Evolutionary conservation across 1,284 basidiomycete species (phyloP).

Genomic region (Spongiforma sp.): DNA sequence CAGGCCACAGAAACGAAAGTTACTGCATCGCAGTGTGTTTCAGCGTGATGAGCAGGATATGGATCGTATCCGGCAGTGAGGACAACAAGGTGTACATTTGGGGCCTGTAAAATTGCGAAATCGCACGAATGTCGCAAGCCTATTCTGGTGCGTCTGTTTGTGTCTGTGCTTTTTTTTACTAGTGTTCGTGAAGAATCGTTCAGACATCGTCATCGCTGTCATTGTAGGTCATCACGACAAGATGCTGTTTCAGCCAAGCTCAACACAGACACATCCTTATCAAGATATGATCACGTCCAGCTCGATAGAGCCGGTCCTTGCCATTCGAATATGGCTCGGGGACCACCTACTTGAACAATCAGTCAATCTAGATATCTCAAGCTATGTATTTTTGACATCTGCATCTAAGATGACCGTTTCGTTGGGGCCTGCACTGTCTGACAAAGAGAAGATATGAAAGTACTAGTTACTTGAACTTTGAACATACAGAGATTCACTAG

Average conservation of each 20-base stretch:
- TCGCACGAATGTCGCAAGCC: conserved; percentile 80
- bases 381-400: too few species aligned
- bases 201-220: conserved; percentile 79
- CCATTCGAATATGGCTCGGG: conserved; percentile 78
- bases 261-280: conserved; percentile 72
- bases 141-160: conserved; percentile 63
- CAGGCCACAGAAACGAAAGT: conserved; percentile 80
- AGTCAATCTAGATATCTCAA: too few species aligned
- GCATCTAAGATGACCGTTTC: too few species aligned
- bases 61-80: conserved; percentile 92
- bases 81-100: conserved; percentile 90
- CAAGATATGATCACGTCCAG: conserved; percentile 87
- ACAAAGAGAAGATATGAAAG: too few species aligned
- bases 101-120: conserved; percentile 88
- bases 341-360: conserved; percentile 27
- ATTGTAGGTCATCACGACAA: conserved; percentile 50
- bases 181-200: conserved; percentile 1
- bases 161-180: background rate
- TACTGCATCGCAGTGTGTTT: conserved; percentile 83
- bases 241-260: conserved; percentile 9
- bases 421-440: too few species aligned
- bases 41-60: conserved; percentile 83
- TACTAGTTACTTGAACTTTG: too few species aligned
- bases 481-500: too few species aligned
- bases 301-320: conserved; percentile 79